Conservation (phyloP, 768 basidiomycete species). For the Cystofilobasidium ferigula region DNA sequence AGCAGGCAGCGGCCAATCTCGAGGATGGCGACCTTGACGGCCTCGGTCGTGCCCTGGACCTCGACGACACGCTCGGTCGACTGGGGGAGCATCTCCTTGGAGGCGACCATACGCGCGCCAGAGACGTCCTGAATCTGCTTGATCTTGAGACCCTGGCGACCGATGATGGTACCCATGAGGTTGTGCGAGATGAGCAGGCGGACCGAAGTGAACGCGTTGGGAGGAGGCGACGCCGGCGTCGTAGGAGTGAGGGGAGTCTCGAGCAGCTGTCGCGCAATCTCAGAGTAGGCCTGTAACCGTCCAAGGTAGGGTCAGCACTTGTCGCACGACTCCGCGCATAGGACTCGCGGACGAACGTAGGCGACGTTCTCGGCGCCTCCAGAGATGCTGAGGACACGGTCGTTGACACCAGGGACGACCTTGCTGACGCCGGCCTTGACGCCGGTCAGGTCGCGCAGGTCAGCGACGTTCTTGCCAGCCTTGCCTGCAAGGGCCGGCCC, state of each 20-base stretch:
- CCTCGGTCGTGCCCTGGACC: conserved; percentile 83
- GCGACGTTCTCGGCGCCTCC: conserved; percentile 87
- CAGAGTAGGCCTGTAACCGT: conserved; percentile 91
- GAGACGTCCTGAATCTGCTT: conserved; percentile 96
- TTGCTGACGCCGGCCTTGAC: conserved; percentile 99
- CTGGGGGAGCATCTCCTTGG: conserved; percentile 98
- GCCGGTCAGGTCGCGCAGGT: conserved; percentile 85
- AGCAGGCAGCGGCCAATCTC: conserved; percentile 92
- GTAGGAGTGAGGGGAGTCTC: conserved; percentile 62
- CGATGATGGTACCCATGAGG: conserved; percentile 98
- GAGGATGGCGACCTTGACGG: conserved; percentile 83
- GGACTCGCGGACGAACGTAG: conserved; percentile 48
- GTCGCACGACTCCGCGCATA: neutral
- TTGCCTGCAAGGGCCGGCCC: conserved; percentile 45
- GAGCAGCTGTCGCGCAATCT: conserved; percentile 81
- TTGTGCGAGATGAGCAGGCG: conserved; percentile 97
- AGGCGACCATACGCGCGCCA: conserved; percentile 94
- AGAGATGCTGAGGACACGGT: conserved; percentile 88
- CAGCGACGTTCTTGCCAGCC: conserved; percentile 93
- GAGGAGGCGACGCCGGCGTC: conserved; percentile 54
- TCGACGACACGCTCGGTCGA: conserved; percentile 98
- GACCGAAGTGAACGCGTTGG: conserved; percentile 64
- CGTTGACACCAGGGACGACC: conserved; percentile 93
- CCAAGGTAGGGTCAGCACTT: neutral
- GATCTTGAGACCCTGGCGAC: conserved; percentile 90